Base-by-base conservation (phyloP, 257 asterid genomes). In the Solanum etuberosum region DNA sequence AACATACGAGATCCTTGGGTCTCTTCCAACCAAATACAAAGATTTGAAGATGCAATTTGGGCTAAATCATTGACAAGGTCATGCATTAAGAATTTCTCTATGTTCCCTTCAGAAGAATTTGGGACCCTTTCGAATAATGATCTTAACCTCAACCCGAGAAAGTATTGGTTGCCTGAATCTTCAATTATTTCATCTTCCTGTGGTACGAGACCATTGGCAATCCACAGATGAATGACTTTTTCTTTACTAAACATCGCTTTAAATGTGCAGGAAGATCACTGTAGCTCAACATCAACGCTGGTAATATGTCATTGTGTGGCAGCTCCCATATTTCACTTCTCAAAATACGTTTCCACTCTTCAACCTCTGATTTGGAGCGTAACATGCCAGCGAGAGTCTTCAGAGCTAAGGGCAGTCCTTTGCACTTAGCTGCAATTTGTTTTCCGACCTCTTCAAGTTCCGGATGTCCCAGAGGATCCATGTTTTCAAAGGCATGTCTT, bases 21-120 rank as follows among this genome's bases (percentile, higher is more conserved):
- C 6, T 86, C 40, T 32, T 86, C 88, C 43, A 86, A 46, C 20
- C 61, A 51, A 1, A 73, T 7, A 32, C 73, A 86, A 51, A 43
- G 65, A 1, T 73, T 73, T 51, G 84, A 65, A 31, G 54, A 86
- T 18, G 65, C 38, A 73, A 23, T 23, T 21, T 86, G 63, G 9
- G 88, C 84, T 7, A 86, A 46, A 86, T 86, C 88, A 54, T 86
- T 86, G 25, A 86, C 82, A 25, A 86, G 88, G 21, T 86, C 84
- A 54, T 86, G 88, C 88, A 86, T 86, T 25, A 54, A 23, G 59
- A 86, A 86, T 20, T 2, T 1, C 29, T 31, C 34, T 0, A 2
- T 1, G 12, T 68, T 0, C 5, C 40, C 0, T 71, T 71, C 0
- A 71, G n/a, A 54, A 48, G 42, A 4, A 2, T 27, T 1, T 32